Evolutionary conservation across 2,329 filamentous ascomycete genomes (phyloP).

Genomic region (Xylaria sp.): DNA sequence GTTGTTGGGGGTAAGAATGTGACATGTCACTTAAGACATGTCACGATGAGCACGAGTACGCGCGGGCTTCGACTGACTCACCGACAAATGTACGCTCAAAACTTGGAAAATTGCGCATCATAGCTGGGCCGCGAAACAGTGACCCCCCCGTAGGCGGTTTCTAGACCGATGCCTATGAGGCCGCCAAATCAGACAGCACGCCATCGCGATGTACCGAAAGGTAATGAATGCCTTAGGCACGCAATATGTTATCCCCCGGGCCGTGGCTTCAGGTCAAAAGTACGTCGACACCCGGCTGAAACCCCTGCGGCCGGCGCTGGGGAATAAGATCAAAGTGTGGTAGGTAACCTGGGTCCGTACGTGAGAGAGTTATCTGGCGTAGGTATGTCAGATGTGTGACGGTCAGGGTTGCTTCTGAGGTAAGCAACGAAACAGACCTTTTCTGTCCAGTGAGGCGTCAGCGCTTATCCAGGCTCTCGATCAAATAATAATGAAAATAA

Average conservation of each 20-base stretch:
- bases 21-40: slow-evolving; percentile 29
- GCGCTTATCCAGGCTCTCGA: slow-evolving; percentile 24
- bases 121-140: slow-evolving; percentile 12
- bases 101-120: background rate
- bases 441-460: slow-evolving; percentile 9
- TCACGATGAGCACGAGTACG: slow-evolving; percentile 15
- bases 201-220: slow-evolving; percentile 6
- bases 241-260: slow-evolving; percentile 5
- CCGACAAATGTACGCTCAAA: slow-evolving; percentile 4
- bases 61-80: background rate
- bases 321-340: slow-evolving; percentile 2
- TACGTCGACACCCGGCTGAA: slow-evolving; percentile 16
- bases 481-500: background rate
- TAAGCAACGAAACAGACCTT: slow-evolving; percentile 3
- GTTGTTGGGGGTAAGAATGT: slow-evolving; percentile 18
- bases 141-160: slow-evolving; percentile 12
- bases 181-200: slow-evolving; percentile 1
- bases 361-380: background rate
- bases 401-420: slow-evolving; percentile 26
- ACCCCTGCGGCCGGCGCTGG: slow-evolving; percentile 5
- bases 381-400: slow-evolving; percentile 14
- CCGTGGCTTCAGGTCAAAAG: slow-evolving; percentile 19
- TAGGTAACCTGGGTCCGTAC: background rate
- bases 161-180: background rate
- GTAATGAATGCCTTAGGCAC: background rate